phyloP scores from a whole-genome alignment of 2,329 filamentous ascomycete species.

The Pyrenophora graminea region DNA sequence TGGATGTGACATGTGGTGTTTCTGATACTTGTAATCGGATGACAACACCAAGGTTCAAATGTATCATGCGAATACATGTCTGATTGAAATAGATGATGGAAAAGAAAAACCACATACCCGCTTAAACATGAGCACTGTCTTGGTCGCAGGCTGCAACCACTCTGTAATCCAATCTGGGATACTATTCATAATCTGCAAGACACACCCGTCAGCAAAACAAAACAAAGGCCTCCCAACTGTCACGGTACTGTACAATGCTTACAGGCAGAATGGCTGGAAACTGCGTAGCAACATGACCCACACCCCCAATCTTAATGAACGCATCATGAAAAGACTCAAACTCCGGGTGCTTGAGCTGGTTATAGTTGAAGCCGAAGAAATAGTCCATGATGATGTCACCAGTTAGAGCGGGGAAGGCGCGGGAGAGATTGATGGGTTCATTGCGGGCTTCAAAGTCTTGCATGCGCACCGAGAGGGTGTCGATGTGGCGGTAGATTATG shows the following conservation, averaged over 20 bases:
- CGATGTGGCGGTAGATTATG: slow-evolving; percentile 43
- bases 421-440: slow-evolving; percentile 36
- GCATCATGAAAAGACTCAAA: slow-evolving; percentile 44
- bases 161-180: slow-evolving; percentile 37
- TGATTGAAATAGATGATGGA: background rate
- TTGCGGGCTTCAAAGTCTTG: slow-evolving; percentile 37
- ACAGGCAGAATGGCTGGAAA: slow-evolving; percentile 40
- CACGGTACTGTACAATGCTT: slow-evolving; percentile 6
- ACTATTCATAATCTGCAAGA: slow-evolving; percentile 37
- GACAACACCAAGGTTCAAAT: too few relatives aligned
- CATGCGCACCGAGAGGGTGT: slow-evolving; percentile 36
- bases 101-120: slow-evolving; percentile 22
- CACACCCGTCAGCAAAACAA: background rate
- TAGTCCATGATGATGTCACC: slow-evolving; percentile 55
- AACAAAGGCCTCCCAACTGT: background rate
- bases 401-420: slow-evolving; percentile 48
- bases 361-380: slow-evolving; percentile 44
- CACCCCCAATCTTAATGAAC: slow-evolving; percentile 37
- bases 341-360: slow-evolving; percentile 38
- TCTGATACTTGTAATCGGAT: too few relatives aligned
- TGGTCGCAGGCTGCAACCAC: slow-evolving; percentile 39
- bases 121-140: slow-evolving; percentile 38
- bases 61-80: too few relatives aligned
- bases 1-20: too few relatives aligned
- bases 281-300: slow-evolving; percentile 40